A percentile compares a stretch with the other conserved stretches of the same genome.
These are phyloP conservation scores for Fusarium sp. DNA, from an alignment of 2,329 filamentous ascomycete genomes.

Conservation along the genomic window DNA sequence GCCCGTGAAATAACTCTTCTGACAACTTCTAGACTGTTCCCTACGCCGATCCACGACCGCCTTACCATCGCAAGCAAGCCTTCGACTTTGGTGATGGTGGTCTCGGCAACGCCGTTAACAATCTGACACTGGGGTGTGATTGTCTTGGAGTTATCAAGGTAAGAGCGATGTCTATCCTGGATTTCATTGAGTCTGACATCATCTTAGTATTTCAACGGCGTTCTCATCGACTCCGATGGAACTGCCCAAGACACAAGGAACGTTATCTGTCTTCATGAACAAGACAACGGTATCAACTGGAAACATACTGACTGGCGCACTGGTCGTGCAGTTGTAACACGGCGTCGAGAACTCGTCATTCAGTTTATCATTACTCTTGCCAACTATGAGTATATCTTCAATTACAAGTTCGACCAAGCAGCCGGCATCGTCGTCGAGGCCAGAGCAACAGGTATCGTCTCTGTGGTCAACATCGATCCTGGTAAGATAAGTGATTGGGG, in stretches of 20 bases:
- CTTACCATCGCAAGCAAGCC: slow-evolving; percentile 73
- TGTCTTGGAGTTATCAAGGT: slow-evolving; percentile 71
- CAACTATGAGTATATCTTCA: slow-evolving; percentile 75
- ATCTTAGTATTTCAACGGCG: slow-evolving; percentile 52
- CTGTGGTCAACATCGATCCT: slow-evolving; percentile 68
- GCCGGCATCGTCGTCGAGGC: slow-evolving; percentile 72
- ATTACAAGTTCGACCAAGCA: slow-evolving; percentile 69
- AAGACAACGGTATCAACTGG: slow-evolving; percentile 77
- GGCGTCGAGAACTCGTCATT: slow-evolving; percentile 71
- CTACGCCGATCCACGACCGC: slow-evolving; percentile 72
- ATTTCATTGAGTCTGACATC: not conserved
- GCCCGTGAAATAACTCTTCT: rapidly evolving
- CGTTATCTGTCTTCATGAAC: slow-evolving; percentile 76
- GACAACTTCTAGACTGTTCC: slow-evolving; percentile 58
- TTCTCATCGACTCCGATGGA: slow-evolving; percentile 48
- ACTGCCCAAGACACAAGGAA: slow-evolving; percentile 58
- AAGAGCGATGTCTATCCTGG: not conserved
- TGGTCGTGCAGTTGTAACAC: slow-evolving; percentile 67
- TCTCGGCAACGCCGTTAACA: slow-evolving; percentile 73
- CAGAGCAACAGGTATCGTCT: slow-evolving; percentile 74
- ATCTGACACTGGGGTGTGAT: slow-evolving; percentile 74
- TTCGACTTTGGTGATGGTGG: slow-evolving; percentile 78
- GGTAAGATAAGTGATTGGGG: slow-evolving; percentile 65
- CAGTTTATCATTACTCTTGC: slow-evolving; percentile 76
- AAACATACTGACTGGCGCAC: slow-evolving; percentile 79